Evolutionary conservation across 768 basidiomycete species (phyloP), one percentile per base, ranked within the genome.

Genomic region (Hypholoma sublateritium): DNA sequence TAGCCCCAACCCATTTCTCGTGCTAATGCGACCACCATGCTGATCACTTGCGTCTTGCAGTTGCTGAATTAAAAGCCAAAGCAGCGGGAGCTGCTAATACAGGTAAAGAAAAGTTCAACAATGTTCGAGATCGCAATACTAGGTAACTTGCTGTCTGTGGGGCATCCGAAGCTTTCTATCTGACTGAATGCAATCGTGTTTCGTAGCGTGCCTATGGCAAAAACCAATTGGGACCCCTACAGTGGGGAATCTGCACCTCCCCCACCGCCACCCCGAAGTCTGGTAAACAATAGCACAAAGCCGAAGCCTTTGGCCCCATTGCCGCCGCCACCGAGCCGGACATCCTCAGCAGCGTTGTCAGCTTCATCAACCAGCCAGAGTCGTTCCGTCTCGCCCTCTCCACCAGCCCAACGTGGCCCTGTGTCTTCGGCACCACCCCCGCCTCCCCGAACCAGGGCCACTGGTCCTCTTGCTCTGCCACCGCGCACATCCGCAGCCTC

Each of bases 31-130:
- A 34, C 9, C 6, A 32, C 7, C n/a, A 41, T 34, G 41, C 46
- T 56, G 19, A 49, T 12, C 12, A 16, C 42, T n/a, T 34, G 25
- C n/a, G 21, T 41, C n/a, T 39, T 11, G 41, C 36, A 86, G 85
- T 87, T 56, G 82, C 85, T 53, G 87, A 89, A 44, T 69, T 89
- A 50, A 87, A 87, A 67, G 80, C 80, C 39, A 84, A 82, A 62
- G 88, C 89, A 9, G 68, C 70, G 19, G 84, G 82, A 55, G 85
- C 77, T n/a, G 86, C 86, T 55, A 82, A 83, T 65, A 76, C 77
- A 1, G 71, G 80, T 16, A 76, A 83, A 14, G 73, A 75, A 56
- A 84, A 79, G 65, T 51, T 84, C 51, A 74, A 80, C 58, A 76
- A 77, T 69, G 81, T 84, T 19, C 78, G 77, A 61, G 87, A 88